A percentile compares a stretch with the other conserved stretches of the same genome.
phyloP scores from a whole-genome alignment of 345 rosid species.

The Streptanthus diversifolius region DNA sequence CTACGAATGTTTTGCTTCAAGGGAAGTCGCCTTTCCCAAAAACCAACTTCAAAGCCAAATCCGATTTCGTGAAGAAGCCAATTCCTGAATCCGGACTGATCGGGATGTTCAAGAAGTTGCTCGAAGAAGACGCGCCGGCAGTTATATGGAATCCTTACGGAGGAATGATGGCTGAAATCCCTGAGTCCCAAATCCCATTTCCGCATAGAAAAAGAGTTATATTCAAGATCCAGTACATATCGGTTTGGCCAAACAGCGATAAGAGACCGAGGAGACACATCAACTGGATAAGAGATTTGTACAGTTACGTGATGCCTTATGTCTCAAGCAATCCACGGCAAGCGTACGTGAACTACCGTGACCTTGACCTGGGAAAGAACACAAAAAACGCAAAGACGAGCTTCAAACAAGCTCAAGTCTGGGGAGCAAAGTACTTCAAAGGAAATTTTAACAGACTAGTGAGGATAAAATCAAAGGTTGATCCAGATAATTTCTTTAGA shows the following conservation, averaged over 20 bases:
- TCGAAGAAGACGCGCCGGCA: constrained; percentile 40
- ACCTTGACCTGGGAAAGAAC: constrained; percentile 54
- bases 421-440: constrained; percentile 41
- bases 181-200: constrained; percentile 42
- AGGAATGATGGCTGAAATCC: constrained; percentile 51
- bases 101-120: constrained; percentile 43
- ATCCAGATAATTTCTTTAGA: constrained; percentile 42
- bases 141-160: constrained; percentile 66
- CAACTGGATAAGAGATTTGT: constrained; percentile 41
- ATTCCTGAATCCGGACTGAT: constrained; percentile 33
- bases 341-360: constrained; percentile 59
- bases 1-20: constrained; percentile 39
- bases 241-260: constrained; percentile 35
- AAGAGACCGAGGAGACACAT: constrained; percentile 29
- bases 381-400: constrained; percentile 10
- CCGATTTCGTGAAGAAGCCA: constrained; percentile 40
- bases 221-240: constrained; percentile 44
- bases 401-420: constrained; percentile 36
- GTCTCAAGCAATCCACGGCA: constrained; percentile 46
- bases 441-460: constrained; percentile 37
- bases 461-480: constrained; percentile 33
- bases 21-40: constrained; percentile 41
- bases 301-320: constrained; percentile 48
- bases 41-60: constrained; percentile 53
- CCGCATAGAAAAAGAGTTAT: constrained; percentile 52